These are phyloP conservation scores for Coleophoma cylindrospora DNA, from an alignment of 2,329 filamentous ascomycete genomes.

Conservation along the genomic window DNA sequence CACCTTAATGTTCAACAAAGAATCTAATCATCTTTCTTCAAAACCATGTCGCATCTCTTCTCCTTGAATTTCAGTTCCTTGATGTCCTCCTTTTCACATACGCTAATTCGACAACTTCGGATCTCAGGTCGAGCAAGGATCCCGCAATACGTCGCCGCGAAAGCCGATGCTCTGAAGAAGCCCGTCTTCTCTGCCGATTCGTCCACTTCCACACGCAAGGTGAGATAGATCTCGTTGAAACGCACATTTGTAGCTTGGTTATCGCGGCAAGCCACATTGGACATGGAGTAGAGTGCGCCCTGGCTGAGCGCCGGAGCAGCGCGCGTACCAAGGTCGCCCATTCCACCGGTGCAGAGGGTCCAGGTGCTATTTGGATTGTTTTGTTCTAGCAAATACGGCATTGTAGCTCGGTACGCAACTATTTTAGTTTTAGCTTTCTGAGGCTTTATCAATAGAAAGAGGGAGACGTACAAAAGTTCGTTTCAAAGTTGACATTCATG, in stretches of 20 bases:
- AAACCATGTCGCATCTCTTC: slow-evolving; percentile 1
- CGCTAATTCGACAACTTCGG: slow-evolving; percentile 9
- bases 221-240: slow-evolving; percentile 34
- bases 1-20: neutral
- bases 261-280: slow-evolving; percentile 24
- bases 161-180: slow-evolving; percentile 12
- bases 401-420: slow-evolving; percentile 26
- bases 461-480: slow-evolving; percentile 26
- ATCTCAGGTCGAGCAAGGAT: slow-evolving; percentile 11
- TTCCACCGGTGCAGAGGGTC: slow-evolving; percentile 28
- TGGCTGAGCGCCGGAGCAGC: slow-evolving; percentile 26
- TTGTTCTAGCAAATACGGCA: slow-evolving; percentile 28
- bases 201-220: slow-evolving; percentile 23
- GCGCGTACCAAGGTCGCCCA: slow-evolving; percentile 19
- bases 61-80: slow-evolving; percentile 5
- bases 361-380: slow-evolving; percentile 20
- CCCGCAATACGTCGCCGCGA: slow-evolving; percentile 12
- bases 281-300: slow-evolving; percentile 31
- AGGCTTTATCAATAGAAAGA: neutral
- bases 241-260: slow-evolving; percentile 28
- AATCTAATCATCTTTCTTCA: neutral
- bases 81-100: slow-evolving; percentile 4
- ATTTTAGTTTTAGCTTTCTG: neutral
- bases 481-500: slow-evolving; percentile 16
- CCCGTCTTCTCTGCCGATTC: slow-evolving; percentile 10